Conservation (phyloP, 176 grass and related monocot species). For the maize (Zea mays) region DNA sequence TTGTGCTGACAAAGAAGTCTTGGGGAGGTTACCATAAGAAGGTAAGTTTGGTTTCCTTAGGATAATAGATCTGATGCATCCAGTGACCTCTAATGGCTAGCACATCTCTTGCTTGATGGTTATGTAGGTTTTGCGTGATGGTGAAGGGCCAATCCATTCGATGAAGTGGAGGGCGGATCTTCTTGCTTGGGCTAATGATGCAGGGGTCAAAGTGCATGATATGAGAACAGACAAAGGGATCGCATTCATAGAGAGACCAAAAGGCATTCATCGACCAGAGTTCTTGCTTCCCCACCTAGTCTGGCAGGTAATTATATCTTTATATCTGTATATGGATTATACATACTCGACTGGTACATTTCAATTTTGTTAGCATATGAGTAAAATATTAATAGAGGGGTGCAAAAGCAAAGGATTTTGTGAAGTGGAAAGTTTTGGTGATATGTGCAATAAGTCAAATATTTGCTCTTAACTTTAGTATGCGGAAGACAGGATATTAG, state of each 20-base stretch:
- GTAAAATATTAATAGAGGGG: conserved; percentile 4
- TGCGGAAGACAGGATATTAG: conserved; percentile 7
- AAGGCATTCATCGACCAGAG: conserved; percentile 74
- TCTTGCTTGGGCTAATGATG: conserved; percentile 95
- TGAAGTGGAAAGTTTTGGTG: not conserved
- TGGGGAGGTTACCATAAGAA: conserved; percentile 89
- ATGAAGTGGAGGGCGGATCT: conserved; percentile 93
- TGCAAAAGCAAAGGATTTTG: conserved; percentile 9
- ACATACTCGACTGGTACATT: conserved; percentile 17
- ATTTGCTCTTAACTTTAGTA: not conserved
- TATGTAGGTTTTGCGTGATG: conserved; percentile 78
- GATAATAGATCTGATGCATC: conserved; percentile 28
- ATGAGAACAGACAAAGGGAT: conserved; percentile 84
- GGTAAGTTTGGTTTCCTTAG: conserved; percentile 45
- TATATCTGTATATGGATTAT: not conserved
- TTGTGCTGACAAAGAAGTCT: conserved; percentile 68
- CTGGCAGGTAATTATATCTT: conserved; percentile 72
- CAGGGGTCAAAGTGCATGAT: conserved; percentile 94
- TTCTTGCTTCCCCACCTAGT: conserved; percentile 94
- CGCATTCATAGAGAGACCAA: conserved; percentile 91
- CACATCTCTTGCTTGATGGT: conserved; percentile 9
- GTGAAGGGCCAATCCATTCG: conserved; percentile 94
- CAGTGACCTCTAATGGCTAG: conserved; percentile 12
- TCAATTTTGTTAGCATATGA: not conserved
- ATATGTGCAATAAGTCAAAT: conserved; percentile 8